Conservation (phyloP, 1,284 basidiomycete genomes). For the Xerocomus tenax region DNA sequence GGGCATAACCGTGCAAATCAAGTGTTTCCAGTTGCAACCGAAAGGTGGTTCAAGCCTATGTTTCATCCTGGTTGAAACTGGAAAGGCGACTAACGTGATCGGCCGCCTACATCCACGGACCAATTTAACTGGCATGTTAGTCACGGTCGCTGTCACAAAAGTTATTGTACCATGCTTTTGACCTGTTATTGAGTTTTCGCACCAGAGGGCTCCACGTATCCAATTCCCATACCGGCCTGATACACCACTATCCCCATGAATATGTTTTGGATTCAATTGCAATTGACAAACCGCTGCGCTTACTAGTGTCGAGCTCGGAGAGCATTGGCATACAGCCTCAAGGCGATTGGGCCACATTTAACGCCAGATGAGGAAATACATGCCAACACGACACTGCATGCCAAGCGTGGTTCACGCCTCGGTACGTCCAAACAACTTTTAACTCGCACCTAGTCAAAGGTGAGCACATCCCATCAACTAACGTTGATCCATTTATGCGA, state of each 20-base stretch:
- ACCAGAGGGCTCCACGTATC: too few species aligned
- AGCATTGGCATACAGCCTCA: not conserved
- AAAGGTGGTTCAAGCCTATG: not conserved
- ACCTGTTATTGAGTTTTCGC: too few species aligned
- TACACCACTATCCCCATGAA: not conserved
- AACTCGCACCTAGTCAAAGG: conserved; percentile 3
- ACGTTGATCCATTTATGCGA: not conserved
- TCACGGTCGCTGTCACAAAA: too few species aligned
- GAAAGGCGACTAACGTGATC: not conserved
- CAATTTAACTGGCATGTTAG: not conserved
- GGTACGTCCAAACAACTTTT: not conserved
- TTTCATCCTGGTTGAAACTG: not conserved
- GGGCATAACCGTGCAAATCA: not conserved
- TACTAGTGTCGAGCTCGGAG: not conserved
- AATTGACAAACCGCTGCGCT: not conserved
- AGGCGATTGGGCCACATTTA: not conserved
- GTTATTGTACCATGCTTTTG: too few species aligned
- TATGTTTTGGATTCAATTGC: not conserved
- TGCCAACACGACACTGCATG: not conserved
- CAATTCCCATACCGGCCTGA: not conserved
- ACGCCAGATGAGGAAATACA: not conserved
- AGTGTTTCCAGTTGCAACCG: not conserved
- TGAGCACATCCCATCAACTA: not conserved
- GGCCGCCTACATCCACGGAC: not conserved
- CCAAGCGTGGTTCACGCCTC: not conserved